Evolutionary conservation across 2,329 filamentous ascomycete species (phyloP), one percentile per base, ranked within the genome.

Genomic region (Samsoniella hepiali): DNA sequence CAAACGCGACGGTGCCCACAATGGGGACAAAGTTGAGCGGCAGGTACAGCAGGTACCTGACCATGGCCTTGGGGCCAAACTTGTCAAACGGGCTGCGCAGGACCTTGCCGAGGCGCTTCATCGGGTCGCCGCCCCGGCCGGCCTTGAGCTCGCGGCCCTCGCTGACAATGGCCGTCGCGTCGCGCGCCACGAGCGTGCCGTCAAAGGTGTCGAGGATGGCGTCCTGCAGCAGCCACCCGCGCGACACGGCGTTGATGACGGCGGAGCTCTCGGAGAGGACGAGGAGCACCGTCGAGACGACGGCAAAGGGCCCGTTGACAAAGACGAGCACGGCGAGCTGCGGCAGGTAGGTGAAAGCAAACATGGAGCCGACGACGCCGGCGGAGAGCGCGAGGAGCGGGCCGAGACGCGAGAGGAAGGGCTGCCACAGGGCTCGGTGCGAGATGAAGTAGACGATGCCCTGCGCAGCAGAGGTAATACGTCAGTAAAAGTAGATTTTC

Each of bases 1-100:
- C 83, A 75, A 96, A 98, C 5, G 93, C 78, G 8, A 88, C 79
- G 0, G 93, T 97, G 6, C 94, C 94, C 22, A 97, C 85, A 0
- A 97, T 83, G 0, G 94, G 94, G 59, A 98, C 93, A 73, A 97
- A 93, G 78, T 97, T 98, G 65, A 98, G 82, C 11, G 94, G 93
- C 49, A 97, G 81, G 73, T 96, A 95, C 78, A 97, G 85, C 67
- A 96, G 73, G 70, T 94, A 94, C 65, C 91, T 82, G 45, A 97
- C 78, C 51, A 97, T 76, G 8, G 88, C 87, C 69, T 81, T 85
- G 34, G 81, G 81, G 34, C 81, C 82, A 68, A 85, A 85, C 66
- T 79, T 81, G 29, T 80, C 76, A 67, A 88, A 86, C 0, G 85
- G 84, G 54, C 69, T 82, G 74, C 84, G 86, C 61, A 87, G 67